These are phyloP conservation scores for Aphanoascus verrucosus DNA, from an alignment of 2,329 filamentous ascomycete genomes.

Conservation along the genomic window DNA sequence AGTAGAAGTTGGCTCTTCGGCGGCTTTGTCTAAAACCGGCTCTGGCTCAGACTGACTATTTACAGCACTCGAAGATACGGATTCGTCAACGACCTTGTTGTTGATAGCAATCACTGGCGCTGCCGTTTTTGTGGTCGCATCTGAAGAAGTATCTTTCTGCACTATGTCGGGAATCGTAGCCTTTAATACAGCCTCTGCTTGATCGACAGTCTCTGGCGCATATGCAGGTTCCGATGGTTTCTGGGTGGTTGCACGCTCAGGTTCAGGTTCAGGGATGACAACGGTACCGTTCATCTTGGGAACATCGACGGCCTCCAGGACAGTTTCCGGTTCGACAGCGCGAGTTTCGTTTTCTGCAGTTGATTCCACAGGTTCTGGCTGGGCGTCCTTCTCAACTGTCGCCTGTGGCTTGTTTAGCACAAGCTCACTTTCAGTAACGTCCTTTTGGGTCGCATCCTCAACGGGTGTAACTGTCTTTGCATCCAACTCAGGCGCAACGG, in stretches of 20 bases:
- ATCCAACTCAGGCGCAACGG: not conserved
- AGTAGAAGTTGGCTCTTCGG: constrained; percentile 3
- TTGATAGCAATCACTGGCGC: not conserved
- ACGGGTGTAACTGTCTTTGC: not conserved
- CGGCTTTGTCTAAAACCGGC: not conserved
- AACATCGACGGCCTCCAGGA: not conserved
- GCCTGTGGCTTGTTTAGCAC: too few relatives aligned
- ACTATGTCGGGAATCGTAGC: not conserved
- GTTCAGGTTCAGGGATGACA: not conserved
- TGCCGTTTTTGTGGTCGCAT: not conserved
- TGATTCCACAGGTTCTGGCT: too few relatives aligned
- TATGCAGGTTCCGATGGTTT: not conserved
- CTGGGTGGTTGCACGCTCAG: not conserved
- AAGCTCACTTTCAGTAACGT: not conserved
- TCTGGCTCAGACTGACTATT: not conserved
- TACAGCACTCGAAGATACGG: not conserved
- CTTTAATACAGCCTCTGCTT: not conserved
- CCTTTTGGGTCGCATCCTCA: not conserved
- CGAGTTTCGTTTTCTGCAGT: too few relatives aligned
- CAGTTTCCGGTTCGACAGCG: too few relatives aligned
- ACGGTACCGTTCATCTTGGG: constrained; percentile 1
- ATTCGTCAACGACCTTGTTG: not conserved
- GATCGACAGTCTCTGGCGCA: not conserved
- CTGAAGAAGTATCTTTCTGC: not conserved
- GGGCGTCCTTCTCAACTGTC: too few relatives aligned